Conservation (phyloP, 306 rosid genomes). For the Prinsepia uniflora region DNA sequence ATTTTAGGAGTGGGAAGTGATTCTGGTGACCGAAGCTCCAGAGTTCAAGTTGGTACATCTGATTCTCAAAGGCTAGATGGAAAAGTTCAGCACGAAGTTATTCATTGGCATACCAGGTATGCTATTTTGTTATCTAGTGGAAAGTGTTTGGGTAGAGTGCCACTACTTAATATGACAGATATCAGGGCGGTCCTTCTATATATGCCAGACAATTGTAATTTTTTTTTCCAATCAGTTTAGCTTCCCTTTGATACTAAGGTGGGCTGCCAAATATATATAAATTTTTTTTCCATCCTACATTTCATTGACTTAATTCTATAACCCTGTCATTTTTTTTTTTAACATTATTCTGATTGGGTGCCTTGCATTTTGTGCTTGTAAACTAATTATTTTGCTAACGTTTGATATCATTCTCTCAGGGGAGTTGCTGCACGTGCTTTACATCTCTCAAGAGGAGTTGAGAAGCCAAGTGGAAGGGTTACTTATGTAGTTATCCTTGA, state of each 20-base stretch:
- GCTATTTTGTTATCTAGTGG: neutral
- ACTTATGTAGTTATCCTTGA: too few relatives aligned
- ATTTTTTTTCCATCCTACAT: neutral
- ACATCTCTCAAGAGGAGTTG: slow-evolving; percentile 97
- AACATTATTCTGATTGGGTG: neutral
- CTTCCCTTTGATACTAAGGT: neutral
- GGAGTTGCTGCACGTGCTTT: slow-evolving; percentile 98
- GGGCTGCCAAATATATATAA: neutral
- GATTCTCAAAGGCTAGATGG: slow-evolving; percentile 65
- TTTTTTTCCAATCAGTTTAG: neutral
- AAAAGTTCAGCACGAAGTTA: slow-evolving; percentile 65
- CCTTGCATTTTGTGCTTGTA: neutral
- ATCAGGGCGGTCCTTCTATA: neutral
- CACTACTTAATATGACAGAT: neutral
- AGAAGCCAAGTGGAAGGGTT: slow-evolving; percentile 98
- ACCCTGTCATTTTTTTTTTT: neutral
- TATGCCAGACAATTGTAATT: neutral
- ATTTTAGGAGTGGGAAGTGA: slow-evolving; percentile 52
- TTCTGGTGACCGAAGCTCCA: slow-evolving; percentile 59
- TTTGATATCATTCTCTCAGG: slow-evolving; percentile 41
- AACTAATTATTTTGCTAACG: neutral
- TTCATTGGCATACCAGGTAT: slow-evolving; percentile 95
- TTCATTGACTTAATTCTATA: neutral
- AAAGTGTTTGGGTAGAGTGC: neutral
- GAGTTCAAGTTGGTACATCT: slow-evolving; percentile 57